These are phyloP conservation scores for Trichoderma brevicompactum DNA, from an alignment of 2,329 filamentous ascomycete species.

Conservation along the genomic window DNA sequence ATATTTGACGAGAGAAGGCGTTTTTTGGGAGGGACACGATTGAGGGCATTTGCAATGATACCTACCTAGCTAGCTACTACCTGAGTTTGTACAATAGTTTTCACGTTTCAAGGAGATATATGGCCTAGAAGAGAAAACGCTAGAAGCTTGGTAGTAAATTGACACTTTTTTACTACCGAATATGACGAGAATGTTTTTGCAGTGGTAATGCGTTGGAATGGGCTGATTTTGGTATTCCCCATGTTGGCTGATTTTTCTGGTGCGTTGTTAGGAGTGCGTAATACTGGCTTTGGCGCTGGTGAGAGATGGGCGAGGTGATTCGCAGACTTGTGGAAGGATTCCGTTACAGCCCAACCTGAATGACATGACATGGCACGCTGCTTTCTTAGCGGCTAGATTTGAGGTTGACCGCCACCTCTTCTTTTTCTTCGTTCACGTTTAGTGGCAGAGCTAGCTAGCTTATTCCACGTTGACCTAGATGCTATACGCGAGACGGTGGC, in stretches of 20 bases:
- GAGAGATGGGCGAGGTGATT: not conserved
- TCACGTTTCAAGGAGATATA: not conserved
- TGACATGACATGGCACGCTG: not conserved
- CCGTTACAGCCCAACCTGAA: not conserved
- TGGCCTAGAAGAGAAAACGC: not conserved
- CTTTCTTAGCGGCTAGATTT: not conserved
- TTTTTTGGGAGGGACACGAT: constrained; percentile 19
- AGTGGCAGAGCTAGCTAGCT: not conserved
- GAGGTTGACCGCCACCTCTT: not conserved
- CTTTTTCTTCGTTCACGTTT: not conserved
- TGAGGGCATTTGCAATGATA: constrained; percentile 23
- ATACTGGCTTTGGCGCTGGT: too few relatives aligned
- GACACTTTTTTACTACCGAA: not conserved
- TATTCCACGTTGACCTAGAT: not conserved
- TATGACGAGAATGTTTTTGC: not conserved
- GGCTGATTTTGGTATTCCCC: not conserved
- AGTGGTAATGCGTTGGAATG: not conserved
- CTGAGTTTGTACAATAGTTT: constrained; percentile 20
- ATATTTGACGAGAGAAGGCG: constrained; percentile 8
- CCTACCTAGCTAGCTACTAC: constrained; percentile 10
- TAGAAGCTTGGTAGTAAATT: constrained; percentile 4
- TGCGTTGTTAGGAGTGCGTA: too few relatives aligned
- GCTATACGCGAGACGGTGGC: not conserved
- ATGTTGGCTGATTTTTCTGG: too few relatives aligned
- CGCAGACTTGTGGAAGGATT: not conserved